Conservation (phyloP, 2,329 filamentous ascomycete genomes). For the Capronia coronata region DNA sequence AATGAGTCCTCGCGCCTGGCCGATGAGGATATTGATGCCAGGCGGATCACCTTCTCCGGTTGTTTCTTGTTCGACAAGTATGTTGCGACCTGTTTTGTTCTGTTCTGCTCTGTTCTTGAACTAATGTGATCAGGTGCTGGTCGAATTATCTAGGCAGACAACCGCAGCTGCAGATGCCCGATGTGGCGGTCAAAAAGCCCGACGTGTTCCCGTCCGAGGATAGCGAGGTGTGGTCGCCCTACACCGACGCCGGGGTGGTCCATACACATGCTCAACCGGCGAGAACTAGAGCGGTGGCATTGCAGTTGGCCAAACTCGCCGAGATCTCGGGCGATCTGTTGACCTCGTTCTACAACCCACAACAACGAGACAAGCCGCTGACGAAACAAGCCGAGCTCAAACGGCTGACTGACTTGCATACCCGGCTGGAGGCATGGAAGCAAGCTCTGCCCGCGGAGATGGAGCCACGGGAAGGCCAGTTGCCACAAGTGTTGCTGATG, state of each 20-base stretch:
- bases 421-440: constrained; percentile 82
- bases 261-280: constrained; percentile 69
- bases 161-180: constrained; percentile 73
- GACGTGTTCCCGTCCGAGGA: constrained; percentile 90
- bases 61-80: constrained; percentile 95
- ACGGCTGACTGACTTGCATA: constrained; percentile 85
- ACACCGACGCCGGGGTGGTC: constrained; percentile 75
- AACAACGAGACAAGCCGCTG: constrained; percentile 52
- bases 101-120: no score
- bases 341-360: constrained; percentile 83
- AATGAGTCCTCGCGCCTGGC: constrained; percentile 56
- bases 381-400: constrained; percentile 82
- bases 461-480: constrained; percentile 78
- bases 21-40: constrained; percentile 80
- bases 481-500: constrained; percentile 75
- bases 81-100: constrained; percentile 22
- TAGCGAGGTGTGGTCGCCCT: constrained; percentile 75
- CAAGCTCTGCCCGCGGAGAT: constrained; percentile 76
- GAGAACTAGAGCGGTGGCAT: constrained; percentile 70
- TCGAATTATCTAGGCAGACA: constrained; percentile 92
- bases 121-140: constrained; percentile 59
- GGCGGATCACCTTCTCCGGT: constrained; percentile 92
- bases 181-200: constrained; percentile 77
- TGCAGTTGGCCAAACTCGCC: constrained; percentile 76
- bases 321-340: constrained; percentile 92